These are phyloP conservation scores for Domatiomyces catenatus DNA, from an alignment of 2,329 filamentous ascomycete genomes.

Conservation along the genomic window DNA sequence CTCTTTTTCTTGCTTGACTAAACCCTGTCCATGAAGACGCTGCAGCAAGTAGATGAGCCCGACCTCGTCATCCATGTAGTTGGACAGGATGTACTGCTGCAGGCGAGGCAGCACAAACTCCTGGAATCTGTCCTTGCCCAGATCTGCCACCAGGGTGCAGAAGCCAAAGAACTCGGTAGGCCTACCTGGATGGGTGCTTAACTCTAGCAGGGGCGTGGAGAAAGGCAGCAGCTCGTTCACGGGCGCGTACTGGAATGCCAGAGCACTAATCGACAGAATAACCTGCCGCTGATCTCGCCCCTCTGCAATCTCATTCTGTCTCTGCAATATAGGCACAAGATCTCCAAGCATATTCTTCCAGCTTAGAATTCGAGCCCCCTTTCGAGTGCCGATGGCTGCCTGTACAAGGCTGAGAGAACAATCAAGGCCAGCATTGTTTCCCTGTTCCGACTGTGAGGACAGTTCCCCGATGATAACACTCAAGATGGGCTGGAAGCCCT, in stretches of 20 bases:
- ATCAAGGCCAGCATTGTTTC: not conserved
- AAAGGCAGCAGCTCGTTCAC: constrained; percentile 63
- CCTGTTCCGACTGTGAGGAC: constrained; percentile 26
- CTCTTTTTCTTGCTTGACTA: not conserved
- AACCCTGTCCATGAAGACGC: constrained; percentile 3
- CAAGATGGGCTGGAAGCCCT: constrained; percentile 56
- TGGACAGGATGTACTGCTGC: constrained; percentile 62
- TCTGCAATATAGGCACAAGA: constrained; percentile 26
- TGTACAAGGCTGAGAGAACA: constrained; percentile 43
- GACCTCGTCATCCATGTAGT: constrained; percentile 56
- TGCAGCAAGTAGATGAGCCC: constrained; percentile 24
- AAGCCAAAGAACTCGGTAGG: constrained; percentile 67
- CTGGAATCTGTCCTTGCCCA: constrained; percentile 59
- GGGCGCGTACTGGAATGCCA: constrained; percentile 59
- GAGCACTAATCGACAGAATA: constrained; percentile 37
- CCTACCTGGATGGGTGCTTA: constrained; percentile 49
- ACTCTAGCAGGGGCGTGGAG: constrained; percentile 49
- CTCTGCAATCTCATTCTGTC: constrained; percentile 9
- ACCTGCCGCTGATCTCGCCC: constrained; percentile 14
- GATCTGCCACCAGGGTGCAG: constrained; percentile 62
- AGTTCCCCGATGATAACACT: constrained; percentile 42
- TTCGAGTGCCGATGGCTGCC: constrained; percentile 60
- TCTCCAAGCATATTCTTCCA: constrained; percentile 53
- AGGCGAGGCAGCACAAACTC: constrained; percentile 67
- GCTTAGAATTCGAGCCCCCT: constrained; percentile 55